These are phyloP conservation scores for Phytophthora syringae DNA, from an alignment of 352 stramenopile genomes.

Conservation along the genomic window DNA sequence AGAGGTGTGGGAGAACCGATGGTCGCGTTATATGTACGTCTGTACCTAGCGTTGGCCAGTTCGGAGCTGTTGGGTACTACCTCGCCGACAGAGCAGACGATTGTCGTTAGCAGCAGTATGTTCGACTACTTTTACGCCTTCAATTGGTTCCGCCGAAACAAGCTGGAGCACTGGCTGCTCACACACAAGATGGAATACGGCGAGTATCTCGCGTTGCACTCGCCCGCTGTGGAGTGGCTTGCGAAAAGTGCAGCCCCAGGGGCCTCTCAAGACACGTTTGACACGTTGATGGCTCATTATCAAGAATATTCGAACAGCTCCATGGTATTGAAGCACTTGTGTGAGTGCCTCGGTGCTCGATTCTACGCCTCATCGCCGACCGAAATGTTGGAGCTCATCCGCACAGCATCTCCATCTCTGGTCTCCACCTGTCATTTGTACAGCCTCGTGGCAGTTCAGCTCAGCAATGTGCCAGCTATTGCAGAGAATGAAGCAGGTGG, in stretches of 20 bases:
- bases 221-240: conserved; percentile 89
- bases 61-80: conserved; percentile 57
- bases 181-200: conserved; percentile 58
- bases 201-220: conserved; percentile 83
- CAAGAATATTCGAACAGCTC: conserved; percentile 83
- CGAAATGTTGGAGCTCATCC: conserved; percentile 78
- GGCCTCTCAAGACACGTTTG: conserved; percentile 55
- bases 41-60: conserved; percentile 83
- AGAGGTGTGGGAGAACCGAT: conserved; percentile 90
- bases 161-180: conserved; percentile 59
- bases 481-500: conserved; percentile 41
- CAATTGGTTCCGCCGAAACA: conserved; percentile 65
- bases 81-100: conserved; percentile 43
- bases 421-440: conserved; percentile 75
- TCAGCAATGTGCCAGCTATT: conserved; percentile 48
- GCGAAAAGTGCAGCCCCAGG: conserved; percentile 69
- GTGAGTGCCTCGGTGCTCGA: conserved; percentile 69
- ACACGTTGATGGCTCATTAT: conserved; percentile 81
- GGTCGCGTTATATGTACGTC: conserved; percentile 84
- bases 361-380: conserved; percentile 65
- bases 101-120: conserved; percentile 72
- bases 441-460: conserved; percentile 68
- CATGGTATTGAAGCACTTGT: conserved; percentile 92
- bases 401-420: conserved; percentile 53
- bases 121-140: conserved; percentile 92